Conservation (phyloP, 306 rosid species). For the Rosa multiflora region DNA sequence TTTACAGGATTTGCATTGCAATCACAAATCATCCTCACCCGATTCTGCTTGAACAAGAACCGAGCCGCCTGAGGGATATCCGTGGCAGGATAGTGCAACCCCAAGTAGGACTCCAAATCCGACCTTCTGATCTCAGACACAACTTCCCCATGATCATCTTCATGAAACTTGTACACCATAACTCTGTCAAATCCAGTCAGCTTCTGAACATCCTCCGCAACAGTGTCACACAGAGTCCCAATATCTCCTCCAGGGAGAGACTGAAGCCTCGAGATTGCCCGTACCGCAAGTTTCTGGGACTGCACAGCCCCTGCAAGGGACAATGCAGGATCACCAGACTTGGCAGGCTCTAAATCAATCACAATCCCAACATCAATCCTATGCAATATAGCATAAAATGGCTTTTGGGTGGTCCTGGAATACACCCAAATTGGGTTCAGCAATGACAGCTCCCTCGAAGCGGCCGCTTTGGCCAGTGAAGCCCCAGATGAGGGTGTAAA, state of each 20-base stretch:
- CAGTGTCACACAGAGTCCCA: constrained; percentile 58
- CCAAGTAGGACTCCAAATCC: constrained; percentile 73
- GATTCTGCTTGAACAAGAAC: constrained; percentile 76
- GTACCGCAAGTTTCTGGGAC: constrained; percentile 76
- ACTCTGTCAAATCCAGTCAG: constrained; percentile 88
- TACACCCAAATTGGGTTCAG: constrained; percentile 71
- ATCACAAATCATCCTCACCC: constrained; percentile 69
- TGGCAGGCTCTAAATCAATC: constrained; percentile 83
- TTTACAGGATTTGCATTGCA: constrained; percentile 67
- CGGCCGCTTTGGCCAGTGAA: constrained; percentile 58
- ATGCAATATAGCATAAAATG: constrained; percentile 76
- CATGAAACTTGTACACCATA: constrained; percentile 84
- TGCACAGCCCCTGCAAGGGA: constrained; percentile 80
- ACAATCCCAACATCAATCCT: constrained; percentile 82
- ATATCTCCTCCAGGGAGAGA: constrained; percentile 75
- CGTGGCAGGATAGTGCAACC: constrained; percentile 78
- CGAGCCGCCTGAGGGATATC: constrained; percentile 89
- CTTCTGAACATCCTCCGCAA: constrained; percentile 74
- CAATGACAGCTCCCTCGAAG: constrained; percentile 56
- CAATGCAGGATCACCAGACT: constrained; percentile 58
- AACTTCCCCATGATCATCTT: constrained; percentile 91
- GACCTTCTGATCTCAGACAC: constrained; percentile 71
- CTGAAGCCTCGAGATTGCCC: constrained; percentile 82
- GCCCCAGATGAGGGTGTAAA: constrained; percentile 65
- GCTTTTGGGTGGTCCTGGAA: constrained; percentile 55